phyloP scores from a whole-genome alignment of 345 rosid genomes.

The Syzygium aromaticum region DNA sequence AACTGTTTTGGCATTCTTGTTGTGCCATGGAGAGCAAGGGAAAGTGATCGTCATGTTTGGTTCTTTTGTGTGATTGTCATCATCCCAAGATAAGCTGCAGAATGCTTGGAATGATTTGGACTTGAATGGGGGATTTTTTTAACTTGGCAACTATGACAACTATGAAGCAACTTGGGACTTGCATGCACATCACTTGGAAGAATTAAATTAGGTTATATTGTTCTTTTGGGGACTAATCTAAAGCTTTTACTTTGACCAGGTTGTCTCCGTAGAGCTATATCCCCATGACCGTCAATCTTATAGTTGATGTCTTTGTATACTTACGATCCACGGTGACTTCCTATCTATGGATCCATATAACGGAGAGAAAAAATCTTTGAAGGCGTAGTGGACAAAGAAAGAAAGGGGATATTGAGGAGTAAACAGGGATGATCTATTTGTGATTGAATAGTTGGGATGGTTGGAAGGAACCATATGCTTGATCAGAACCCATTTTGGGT shows the following conservation, averaged over 20 bases:
- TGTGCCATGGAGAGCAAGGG: neutral
- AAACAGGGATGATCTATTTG: neutral
- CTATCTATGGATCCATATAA: neutral
- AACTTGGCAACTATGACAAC: neutral
- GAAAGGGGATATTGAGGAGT: neutral
- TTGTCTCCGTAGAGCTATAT: neutral
- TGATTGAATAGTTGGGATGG: neutral
- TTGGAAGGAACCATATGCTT: neutral
- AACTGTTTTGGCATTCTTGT: neutral
- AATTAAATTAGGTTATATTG: neutral
- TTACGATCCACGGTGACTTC: neutral
- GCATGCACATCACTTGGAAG: neutral
- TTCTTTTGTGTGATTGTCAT: neutral
- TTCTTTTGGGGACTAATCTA: neutral
- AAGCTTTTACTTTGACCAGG: neutral
- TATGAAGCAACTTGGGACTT: neutral
- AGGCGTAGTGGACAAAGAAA: neutral
- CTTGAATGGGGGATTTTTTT: neutral
- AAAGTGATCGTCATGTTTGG: neutral
- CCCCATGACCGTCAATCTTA: neutral
- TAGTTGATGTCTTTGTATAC: neutral
- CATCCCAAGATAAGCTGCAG: neutral
- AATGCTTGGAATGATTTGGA: neutral
- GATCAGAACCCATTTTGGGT: neutral
- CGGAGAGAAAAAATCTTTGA: neutral